Evolutionary conservation across 495 filamentous ascomycete species (phyloP).

Genomic region (Hypoxylon fuscum): DNA sequence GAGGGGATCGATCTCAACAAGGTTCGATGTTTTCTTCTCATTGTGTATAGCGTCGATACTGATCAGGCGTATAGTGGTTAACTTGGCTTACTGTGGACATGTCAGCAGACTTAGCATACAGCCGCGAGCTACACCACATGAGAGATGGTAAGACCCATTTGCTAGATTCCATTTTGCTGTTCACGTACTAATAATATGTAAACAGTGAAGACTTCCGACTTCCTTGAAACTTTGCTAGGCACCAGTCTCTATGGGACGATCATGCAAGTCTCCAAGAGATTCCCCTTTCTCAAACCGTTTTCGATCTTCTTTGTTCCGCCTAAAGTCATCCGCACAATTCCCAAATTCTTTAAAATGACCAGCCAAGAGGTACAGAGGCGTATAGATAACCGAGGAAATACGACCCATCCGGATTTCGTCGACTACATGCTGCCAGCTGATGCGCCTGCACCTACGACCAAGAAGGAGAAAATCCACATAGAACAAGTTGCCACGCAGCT

Average conservation of each 20-base stretch:
- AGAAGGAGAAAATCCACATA: constrained; percentile 33
- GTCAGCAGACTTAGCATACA: constrained; percentile 26
- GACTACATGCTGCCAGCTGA: constrained; percentile 38
- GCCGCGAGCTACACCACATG: constrained; percentile 23
- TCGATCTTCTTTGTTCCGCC: neutral
- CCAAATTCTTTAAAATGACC: constrained; percentile 22
- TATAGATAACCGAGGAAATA: constrained; percentile 33
- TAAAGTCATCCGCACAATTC: constrained; percentile 1
- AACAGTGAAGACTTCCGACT: constrained; percentile 25
- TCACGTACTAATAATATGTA: neutral
- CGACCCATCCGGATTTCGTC: constrained; percentile 35
- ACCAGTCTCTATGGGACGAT: constrained; percentile 29
- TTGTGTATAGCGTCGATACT: neutral
- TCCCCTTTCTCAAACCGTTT: constrained; percentile 23
- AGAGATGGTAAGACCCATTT: constrained; percentile 18
- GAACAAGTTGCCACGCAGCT: constrained; percentile 39
- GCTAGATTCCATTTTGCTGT: neutral
- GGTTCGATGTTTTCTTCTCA: neutral
- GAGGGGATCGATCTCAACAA: constrained; percentile 27
- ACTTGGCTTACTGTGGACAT: constrained; percentile 28
- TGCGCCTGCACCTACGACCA: constrained; percentile 20
- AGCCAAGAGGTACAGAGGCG: constrained; percentile 28
- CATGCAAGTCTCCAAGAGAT: constrained; percentile 27
- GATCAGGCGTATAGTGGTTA: constrained; percentile 12
- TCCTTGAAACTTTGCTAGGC: constrained; percentile 27